These are phyloP conservation scores for Trichopus zeylanicus DNA, from an alignment of 116 monocot genomes.

Conservation along the genomic window DNA sequence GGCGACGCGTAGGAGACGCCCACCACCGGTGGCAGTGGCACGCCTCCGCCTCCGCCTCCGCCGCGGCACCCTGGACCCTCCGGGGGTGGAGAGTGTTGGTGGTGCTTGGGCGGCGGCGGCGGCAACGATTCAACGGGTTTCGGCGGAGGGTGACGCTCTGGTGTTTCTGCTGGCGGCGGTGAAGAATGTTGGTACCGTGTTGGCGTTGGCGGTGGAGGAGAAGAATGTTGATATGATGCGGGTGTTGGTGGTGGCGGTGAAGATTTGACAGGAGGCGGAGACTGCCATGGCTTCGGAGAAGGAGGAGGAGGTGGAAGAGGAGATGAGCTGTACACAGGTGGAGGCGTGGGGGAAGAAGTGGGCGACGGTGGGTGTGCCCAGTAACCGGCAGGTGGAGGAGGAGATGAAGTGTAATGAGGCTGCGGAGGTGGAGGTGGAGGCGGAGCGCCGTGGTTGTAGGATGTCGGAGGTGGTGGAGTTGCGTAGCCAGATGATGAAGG, in stretches of 20 bases:
- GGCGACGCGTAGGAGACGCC: conserved; percentile 45
- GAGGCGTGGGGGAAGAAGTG: neutral
- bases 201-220: neutral
- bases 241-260: neutral
- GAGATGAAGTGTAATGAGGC: neutral
- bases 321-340: neutral
- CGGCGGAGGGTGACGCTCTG: neutral
- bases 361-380: neutral
- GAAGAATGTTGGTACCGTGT: neutral
- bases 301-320: neutral
- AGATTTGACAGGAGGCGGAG: neutral
- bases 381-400: conserved; percentile 3
- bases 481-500: neutral
- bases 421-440: conserved; percentile 1
- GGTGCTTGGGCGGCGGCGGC: conserved; percentile 1
- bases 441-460: neutral
- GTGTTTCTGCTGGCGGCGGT: neutral
- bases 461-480: neutral
- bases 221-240: neutral
- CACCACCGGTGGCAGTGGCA: conserved; percentile 32
- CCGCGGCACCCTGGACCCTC: neutral
- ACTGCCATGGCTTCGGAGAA: neutral
- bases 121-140: conserved; percentile 5
- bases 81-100: conserved; percentile 1
- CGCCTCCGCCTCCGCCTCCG: conserved; percentile 7